These are phyloP conservation scores for Penicillium cinerascens DNA, from an alignment of 495 filamentous ascomycete species.

Conservation along the genomic window DNA sequence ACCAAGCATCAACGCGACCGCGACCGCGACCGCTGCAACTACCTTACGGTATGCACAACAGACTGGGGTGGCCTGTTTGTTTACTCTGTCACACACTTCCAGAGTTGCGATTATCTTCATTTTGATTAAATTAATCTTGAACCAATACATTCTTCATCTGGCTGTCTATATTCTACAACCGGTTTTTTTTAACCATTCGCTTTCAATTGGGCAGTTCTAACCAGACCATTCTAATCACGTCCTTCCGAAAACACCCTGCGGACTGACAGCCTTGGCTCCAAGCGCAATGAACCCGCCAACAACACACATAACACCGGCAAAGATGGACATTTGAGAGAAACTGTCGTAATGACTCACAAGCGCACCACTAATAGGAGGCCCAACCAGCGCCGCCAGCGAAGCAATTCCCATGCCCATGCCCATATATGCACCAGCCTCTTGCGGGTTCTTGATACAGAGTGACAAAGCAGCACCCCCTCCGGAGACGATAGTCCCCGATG, in stretches of 20 bases:
- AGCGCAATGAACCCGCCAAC: background rate
- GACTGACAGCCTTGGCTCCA: background rate
- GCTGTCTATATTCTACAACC: background rate
- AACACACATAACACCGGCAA: slow-evolving; percentile 44
- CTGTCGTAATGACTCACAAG: slow-evolving; percentile 39
- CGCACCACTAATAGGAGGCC: slow-evolving; percentile 51
- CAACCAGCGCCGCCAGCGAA: slow-evolving; percentile 44
- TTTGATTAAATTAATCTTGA: background rate
- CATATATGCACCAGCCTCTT: slow-evolving; percentile 52
- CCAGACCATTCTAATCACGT: background rate
- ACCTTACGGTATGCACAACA: background rate
- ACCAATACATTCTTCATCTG: background rate
- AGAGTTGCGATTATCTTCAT: background rate
- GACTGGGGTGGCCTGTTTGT: background rate
- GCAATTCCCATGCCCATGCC: slow-evolving; percentile 49
- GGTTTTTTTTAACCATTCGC: too few relatives aligned
- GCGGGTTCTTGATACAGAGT: slow-evolving; percentile 34
- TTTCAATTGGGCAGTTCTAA: too few relatives aligned
- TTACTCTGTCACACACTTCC: background rate
- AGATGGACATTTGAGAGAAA: slow-evolving; percentile 40
- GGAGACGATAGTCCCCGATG: slow-evolving; percentile 43
- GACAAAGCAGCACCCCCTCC: slow-evolving; percentile 41
- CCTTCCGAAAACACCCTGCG: background rate
- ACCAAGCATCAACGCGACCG: background rate
- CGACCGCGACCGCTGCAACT: background rate